Percentiles rank a stretch among this genome's conserved stretches.
phyloP scores from a whole-genome alignment of 1,284 basidiomycete genomes.

The Exsudoporus floridanus region DNA sequence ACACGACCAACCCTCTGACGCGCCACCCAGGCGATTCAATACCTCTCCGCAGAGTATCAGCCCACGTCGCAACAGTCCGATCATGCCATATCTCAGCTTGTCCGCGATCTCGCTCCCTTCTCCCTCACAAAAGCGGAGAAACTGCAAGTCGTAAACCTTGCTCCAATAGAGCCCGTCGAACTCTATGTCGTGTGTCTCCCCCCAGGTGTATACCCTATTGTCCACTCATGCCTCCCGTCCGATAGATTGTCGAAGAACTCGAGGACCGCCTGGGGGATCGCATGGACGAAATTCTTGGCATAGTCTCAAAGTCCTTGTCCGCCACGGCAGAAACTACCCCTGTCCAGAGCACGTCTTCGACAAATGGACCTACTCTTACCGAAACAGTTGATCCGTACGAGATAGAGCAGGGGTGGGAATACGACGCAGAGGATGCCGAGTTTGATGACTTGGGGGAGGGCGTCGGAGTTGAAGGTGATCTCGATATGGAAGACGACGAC shows the following conservation, averaged over 20 bases:
- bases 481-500: conserved; percentile 67
- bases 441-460: conserved; percentile 71
- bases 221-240: conserved; percentile 1
- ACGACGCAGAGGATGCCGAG: conserved; percentile 43
- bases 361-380: conserved; percentile 6
- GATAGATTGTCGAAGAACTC: conserved; percentile 85
- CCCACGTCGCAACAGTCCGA: conserved; percentile 69
- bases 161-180: conserved; percentile 79
- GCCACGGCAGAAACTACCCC: conserved; percentile 18
- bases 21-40: conserved; percentile 67
- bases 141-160: conserved; percentile 86
- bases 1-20: neutral
- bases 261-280: conserved; percentile 75
- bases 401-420: conserved; percentile 34
- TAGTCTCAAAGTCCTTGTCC: conserved; percentile 55
- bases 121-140: conserved; percentile 89
- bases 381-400: conserved; percentile 23
- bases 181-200: conserved; percentile 81
- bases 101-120: conserved; percentile 64
- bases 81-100: conserved; percentile 64
- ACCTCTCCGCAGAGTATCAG: conserved; percentile 73
- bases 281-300: conserved; percentile 67
- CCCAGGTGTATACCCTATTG: neutral
- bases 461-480: conserved; percentile 65
- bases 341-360: neutral